Percentiles rank a stretch among this genome's conserved stretches.
Evolutionary conservation across 192 early-diverging fungal species (phyloP).

Genomic region (Coemansia aciculifera): DNA sequence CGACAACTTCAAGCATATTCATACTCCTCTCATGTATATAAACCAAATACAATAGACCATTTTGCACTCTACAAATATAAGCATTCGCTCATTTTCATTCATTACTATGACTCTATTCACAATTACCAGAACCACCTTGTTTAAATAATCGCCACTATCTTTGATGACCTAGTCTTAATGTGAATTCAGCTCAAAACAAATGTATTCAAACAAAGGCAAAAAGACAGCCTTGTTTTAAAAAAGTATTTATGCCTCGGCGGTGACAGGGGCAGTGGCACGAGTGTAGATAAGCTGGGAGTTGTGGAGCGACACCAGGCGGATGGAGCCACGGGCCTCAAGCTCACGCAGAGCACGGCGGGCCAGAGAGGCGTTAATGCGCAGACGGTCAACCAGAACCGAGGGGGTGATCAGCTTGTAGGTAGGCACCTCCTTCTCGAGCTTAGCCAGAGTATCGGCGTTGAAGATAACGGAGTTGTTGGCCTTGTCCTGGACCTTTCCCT

Average conservation of each 20-base stretch:
- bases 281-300: slow-evolving; percentile 88
- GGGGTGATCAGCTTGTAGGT: slow-evolving; percentile 99
- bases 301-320: slow-evolving; percentile 89
- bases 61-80: background rate
- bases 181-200: background rate
- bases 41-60: background rate
- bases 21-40: background rate
- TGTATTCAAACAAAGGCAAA: background rate
- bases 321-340: slow-evolving; percentile 86
- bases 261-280: slow-evolving; percentile 48
- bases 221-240: background rate
- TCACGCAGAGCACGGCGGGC: slow-evolving; percentile 94
- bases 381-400: slow-evolving; percentile 97
- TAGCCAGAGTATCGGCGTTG: slow-evolving; percentile 96
- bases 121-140: background rate
- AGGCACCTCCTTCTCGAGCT: slow-evolving; percentile 99
- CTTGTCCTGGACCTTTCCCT: slow-evolving; percentile 99
- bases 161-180: too few species aligned
- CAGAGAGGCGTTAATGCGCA: slow-evolving; percentile 95
- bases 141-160: too few species aligned
- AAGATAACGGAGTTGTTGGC: slow-evolving; percentile 99
- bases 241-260: slow-evolving; percentile 35
- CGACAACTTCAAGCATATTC: background rate
- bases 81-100: background rate
- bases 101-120: background rate